These are phyloP conservation scores for Xerocomus amazonicus DNA, from an alignment of 1,284 basidiomycete genomes.

Conservation along the genomic window DNA sequence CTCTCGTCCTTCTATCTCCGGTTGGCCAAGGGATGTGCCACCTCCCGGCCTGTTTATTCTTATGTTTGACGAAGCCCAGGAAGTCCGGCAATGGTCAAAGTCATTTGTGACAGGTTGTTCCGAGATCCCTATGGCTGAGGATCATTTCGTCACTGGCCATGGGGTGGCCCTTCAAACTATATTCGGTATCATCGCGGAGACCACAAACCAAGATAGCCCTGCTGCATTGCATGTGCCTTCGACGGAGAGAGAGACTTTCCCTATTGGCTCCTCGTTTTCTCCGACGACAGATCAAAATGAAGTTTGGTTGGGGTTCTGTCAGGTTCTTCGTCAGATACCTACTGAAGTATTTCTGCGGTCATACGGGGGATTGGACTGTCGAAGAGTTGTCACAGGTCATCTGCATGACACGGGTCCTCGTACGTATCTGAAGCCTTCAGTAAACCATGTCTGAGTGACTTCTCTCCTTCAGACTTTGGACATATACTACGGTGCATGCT, in stretches of 20 bases:
- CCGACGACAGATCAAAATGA: conserved; percentile 39
- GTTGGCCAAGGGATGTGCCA: conserved; percentile 56
- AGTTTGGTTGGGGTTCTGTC: conserved; percentile 54
- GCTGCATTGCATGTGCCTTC: conserved; percentile 1
- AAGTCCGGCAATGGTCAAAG: conserved; percentile 59
- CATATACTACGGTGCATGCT: conserved; percentile 60
- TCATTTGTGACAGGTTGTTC: conserved; percentile 38
- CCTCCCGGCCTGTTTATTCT: conserved; percentile 62
- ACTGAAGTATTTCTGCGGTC: conserved; percentile 38
- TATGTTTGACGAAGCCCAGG: conserved; percentile 45
- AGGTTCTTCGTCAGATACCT: conserved; percentile 53
- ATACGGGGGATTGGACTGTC: conserved; percentile 41
- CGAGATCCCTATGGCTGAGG: conserved; percentile 43
- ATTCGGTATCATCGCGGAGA: conserved; percentile 23
- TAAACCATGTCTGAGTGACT: background rate
- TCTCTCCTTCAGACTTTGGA: conserved; percentile 52
- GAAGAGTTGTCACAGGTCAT: conserved; percentile 54
- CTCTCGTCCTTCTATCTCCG: conserved; percentile 39
- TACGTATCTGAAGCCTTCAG: conserved; percentile 39
- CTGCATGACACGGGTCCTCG: conserved; percentile 60
- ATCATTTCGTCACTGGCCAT: conserved; percentile 47
- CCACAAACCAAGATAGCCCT: background rate
- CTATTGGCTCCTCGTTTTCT: conserved; percentile 17
- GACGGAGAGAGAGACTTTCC: conserved; percentile 6
- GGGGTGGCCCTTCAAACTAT: conserved; percentile 41